Evolutionary conservation across 495 filamentous ascomycete genomes (phyloP).

Genomic region (Penicillium taxi): DNA sequence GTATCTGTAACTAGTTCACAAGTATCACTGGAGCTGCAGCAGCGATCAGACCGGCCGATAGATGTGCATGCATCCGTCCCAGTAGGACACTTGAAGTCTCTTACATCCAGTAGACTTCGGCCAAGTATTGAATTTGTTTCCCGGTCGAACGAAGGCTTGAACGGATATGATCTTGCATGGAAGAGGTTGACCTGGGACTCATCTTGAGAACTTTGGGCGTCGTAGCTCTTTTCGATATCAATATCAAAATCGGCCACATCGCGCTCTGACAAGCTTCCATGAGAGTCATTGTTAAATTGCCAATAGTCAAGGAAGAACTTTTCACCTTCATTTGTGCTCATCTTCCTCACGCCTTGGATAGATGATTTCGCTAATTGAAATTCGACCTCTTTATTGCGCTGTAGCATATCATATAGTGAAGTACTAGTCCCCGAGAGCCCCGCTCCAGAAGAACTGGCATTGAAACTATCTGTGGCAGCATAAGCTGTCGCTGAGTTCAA

Average conservation of each 20-base stretch:
- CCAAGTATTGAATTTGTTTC: not conserved
- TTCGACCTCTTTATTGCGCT: constrained; percentile 21
- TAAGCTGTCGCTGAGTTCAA: no score
- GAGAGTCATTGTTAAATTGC: constrained; percentile 35
- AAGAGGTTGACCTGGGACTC: constrained; percentile 8
- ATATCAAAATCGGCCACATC: not conserved
- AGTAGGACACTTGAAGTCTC: constrained; percentile 66
- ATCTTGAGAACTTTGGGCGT: not conserved
- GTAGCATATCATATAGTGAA: constrained; percentile 12
- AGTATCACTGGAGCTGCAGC: constrained; percentile 58
- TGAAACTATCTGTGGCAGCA: no score
- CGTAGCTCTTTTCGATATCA: no score
- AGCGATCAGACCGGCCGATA: constrained; percentile 67
- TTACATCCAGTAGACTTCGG: constrained; percentile 9
- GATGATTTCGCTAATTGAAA: constrained; percentile 10
- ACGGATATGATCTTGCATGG: constrained; percentile 21
- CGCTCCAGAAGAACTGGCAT: no score
- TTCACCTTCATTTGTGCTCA: constrained; percentile 72
- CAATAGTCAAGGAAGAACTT: constrained; percentile 70
- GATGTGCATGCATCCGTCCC: constrained; percentile 58
- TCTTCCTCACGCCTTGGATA: constrained; percentile 54
- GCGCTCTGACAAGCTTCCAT: constrained; percentile 7
- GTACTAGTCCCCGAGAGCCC: no score
- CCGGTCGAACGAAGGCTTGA: constrained; percentile 31
- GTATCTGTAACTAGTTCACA: constrained; percentile 69